Percentiles rank a stretch among this genome's conserved stretches.
Evolutionary conservation across 345 rosid genomes (phyloP).

Genomic region (Eucalyptus polyanthemos): DNA sequence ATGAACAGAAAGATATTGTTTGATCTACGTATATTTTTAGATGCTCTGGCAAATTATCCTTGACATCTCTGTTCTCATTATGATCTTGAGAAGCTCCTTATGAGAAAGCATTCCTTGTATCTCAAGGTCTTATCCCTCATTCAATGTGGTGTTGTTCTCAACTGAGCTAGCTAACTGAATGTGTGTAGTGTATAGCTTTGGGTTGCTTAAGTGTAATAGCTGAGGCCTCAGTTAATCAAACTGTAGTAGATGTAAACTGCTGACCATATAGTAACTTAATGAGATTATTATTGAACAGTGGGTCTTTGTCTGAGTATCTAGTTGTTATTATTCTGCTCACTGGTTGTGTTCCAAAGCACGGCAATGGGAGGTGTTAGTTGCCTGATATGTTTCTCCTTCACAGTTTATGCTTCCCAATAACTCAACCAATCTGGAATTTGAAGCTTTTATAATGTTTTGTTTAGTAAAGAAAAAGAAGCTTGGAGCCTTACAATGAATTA

Average conservation of each 20-base stretch:
- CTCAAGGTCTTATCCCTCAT: not conserved
- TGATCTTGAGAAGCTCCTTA: not conserved
- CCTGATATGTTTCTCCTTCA: not conserved
- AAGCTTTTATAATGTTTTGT: not conserved
- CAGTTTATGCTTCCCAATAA: not conserved
- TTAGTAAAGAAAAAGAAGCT: not conserved
- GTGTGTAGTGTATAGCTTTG: not conserved
- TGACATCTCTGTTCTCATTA: not conserved
- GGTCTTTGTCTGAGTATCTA: not conserved
- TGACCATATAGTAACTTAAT: not conserved
- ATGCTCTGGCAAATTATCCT: not conserved
- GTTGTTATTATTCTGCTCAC: not conserved
- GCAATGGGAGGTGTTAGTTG: not conserved
- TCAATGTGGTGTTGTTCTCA: not conserved
- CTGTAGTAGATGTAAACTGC: not conserved
- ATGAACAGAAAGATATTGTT: not conserved
- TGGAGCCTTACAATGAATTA: not conserved
- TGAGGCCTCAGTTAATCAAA: not conserved
- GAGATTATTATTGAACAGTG: not conserved
- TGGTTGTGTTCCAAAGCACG: not conserved
- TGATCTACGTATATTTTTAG: not conserved
- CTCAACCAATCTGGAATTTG: not conserved
- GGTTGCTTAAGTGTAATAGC: not conserved
- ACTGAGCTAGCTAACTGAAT: not conserved
- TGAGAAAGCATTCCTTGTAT: not conserved